These are phyloP conservation scores for Cephaloascus albidus DNA, from an alignment of 805 yeast species.

Conservation along the genomic window DNA sequence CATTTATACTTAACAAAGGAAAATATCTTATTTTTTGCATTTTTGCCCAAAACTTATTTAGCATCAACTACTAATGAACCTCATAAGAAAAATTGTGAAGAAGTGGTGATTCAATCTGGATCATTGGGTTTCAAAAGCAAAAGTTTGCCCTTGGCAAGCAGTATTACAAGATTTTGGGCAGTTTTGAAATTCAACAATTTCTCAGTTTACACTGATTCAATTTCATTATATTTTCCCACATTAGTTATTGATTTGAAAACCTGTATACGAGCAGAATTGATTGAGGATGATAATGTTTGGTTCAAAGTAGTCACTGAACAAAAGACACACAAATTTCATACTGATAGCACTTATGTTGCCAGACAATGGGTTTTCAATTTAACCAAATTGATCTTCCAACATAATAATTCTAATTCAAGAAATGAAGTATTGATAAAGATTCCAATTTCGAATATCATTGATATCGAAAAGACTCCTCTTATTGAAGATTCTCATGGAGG, in stretches of 20 bases:
- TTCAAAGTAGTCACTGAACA: slow-evolving; percentile 51
- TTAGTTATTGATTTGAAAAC: slow-evolving; percentile 63
- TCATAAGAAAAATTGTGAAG: not conserved
- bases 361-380: slow-evolving; percentile 70
- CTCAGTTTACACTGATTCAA: slow-evolving; percentile 57
- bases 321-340: slow-evolving; percentile 53
- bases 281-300: slow-evolving; percentile 32
- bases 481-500: slow-evolving; percentile 26
- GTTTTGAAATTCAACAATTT: slow-evolving; percentile 61
- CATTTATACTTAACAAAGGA: slow-evolving; percentile 63
- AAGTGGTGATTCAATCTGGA: not conserved
- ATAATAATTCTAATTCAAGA: slow-evolving; percentile 54
- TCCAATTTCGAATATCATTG: slow-evolving; percentile 61
- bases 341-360: slow-evolving; percentile 69
- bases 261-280: slow-evolving; percentile 51
- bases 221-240: slow-evolving; percentile 79
- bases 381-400: slow-evolving; percentile 62
- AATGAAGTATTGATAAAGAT: slow-evolving; percentile 70
- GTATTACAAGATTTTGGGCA: slow-evolving; percentile 65
- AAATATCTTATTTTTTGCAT: slow-evolving; percentile 67
- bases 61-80: not conserved
- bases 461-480: slow-evolving; percentile 46
- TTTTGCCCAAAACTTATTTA: slow-evolving; percentile 43
- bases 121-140: not conserved
- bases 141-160: slow-evolving; percentile 14